Conservation (phyloP, 345 rosid species). For the Murraya koenigii region DNA sequence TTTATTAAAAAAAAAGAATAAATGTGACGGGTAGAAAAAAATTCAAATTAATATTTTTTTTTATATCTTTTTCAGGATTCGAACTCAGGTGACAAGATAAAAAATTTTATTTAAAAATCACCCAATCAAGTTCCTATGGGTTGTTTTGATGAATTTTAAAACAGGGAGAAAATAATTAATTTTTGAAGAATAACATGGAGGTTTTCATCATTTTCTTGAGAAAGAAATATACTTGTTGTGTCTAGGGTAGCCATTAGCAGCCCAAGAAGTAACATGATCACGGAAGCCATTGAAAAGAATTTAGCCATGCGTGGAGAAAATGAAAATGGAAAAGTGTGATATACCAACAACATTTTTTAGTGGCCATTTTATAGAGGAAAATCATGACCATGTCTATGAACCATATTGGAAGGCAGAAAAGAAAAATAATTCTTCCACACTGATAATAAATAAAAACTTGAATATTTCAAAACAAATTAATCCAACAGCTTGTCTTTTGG, state of each 20-base stretch:
- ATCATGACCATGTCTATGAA: background rate
- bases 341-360: background rate
- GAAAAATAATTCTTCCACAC: background rate
- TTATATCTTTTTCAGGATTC: too few relatives aligned
- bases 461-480: background rate
- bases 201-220: too few relatives aligned
- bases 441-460: background rate
- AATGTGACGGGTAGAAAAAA: too few relatives aligned
- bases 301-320: background rate
- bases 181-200: background rate
- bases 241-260: constrained; percentile 1
- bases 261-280: constrained; percentile 1
- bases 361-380: background rate
- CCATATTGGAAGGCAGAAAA: background rate
- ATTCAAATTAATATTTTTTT: too few relatives aligned
- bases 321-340: background rate
- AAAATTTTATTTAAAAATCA: too few relatives aligned
- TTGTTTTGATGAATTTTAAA: background rate
- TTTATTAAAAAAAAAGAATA: too few relatives aligned
- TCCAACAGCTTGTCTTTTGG: background rate
- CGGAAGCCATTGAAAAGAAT: constrained; percentile 10
- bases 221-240: constrained; percentile 4
- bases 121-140: too few relatives aligned
- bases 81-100: too few relatives aligned
- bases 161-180: background rate